Base-by-base conservation (phyloP, 176 grass and related monocot species). In the Saccharum spontaneum region DNA sequence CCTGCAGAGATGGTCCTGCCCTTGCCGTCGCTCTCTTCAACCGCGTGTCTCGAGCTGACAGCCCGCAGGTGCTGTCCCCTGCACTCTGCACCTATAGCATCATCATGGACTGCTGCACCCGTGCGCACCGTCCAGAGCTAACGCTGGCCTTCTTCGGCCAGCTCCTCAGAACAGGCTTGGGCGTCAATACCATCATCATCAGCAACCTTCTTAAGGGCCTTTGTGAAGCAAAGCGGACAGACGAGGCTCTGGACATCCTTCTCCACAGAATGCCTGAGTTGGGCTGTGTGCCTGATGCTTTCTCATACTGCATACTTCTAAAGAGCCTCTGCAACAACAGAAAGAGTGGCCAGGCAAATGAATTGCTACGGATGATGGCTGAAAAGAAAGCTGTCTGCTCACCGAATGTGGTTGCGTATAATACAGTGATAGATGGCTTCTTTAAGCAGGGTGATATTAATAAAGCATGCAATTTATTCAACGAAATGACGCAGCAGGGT, bases 71-170 rank as follows among this genome's bases (percentile, higher is more conserved):
- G 55, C 10, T 22, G 49, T 1, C 61, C 18, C 30, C 43, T 0
- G 9, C 73, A 2, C 0, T 30, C 37, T 0, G 1, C 66, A 84
- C 83, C 49, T 89, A 88, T 40, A 12, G 10, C 6, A 81, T 87
- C 39, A 34, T 89, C 46, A 81, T 89, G 26, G 69, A 77, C 26
- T 84, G 81, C 60, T 90, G 87, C 78, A 9, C 37, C 75, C 63
- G 24, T 1, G 68, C 6, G 1, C 62, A 46, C 16, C 38, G 23
- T 11, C 57, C 64, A 6, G 69, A 73, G 28, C 79, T 87, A 3
- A 62, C 11, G 15, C 71, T 87, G 43, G 22, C 23, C 48, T 34
- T 87, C 37, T 46, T 87, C 18, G 54, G 71, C 6, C 38, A 20
- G 8, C 7, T 85, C 8, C 54, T 93, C 10, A 87, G 11, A 36